Conservation (phyloP, 2,329 filamentous ascomycete species). For the Ophioceras dolichostomum region DNA sequence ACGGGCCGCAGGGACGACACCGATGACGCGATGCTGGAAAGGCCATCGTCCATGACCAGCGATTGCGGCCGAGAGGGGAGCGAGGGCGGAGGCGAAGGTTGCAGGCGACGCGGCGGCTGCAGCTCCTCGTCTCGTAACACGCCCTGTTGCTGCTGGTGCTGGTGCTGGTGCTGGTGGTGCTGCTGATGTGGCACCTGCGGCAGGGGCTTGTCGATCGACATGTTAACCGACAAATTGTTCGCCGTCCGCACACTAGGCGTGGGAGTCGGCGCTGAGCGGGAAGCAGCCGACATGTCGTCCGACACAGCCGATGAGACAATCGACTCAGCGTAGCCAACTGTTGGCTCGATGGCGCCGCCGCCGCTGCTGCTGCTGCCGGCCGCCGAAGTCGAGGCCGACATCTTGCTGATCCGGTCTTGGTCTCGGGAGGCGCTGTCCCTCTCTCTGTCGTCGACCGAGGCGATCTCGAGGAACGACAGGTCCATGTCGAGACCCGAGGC, state of each 20-base stretch:
- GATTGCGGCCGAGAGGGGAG: conserved; percentile 30
- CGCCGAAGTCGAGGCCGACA: too few relatives aligned
- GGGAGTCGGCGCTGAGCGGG: conserved; percentile 12
- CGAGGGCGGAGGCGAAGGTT: conserved; percentile 22
- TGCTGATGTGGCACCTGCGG: conserved; percentile 45
- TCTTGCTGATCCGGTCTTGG: too few relatives aligned
- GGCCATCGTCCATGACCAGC: conserved; percentile 24
- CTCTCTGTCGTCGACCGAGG: conserved; percentile 21
- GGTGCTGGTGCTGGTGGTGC: neutral
- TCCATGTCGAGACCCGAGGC: conserved; percentile 40
- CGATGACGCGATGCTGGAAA: conserved; percentile 31
- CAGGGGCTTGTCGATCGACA: conserved; percentile 53
- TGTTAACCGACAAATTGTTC: too few relatives aligned
- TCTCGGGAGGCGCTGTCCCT: too few relatives aligned
- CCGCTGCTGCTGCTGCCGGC: neutral
- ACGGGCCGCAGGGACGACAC: conserved; percentile 33
- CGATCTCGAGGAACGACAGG: conserved; percentile 36
- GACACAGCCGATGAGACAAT: conserved; percentile 15
- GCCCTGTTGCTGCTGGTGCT: neutral
- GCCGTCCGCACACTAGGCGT: conserved; percentile 21
- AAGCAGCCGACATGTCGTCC: neutral
- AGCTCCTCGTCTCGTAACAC: too few relatives aligned
- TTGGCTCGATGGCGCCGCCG: conserved; percentile 20
- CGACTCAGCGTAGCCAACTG: conserved; percentile 17
- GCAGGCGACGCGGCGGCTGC: neutral